Conservation (phyloP, 805 yeast species). For the Pichia nakasei region DNA sequence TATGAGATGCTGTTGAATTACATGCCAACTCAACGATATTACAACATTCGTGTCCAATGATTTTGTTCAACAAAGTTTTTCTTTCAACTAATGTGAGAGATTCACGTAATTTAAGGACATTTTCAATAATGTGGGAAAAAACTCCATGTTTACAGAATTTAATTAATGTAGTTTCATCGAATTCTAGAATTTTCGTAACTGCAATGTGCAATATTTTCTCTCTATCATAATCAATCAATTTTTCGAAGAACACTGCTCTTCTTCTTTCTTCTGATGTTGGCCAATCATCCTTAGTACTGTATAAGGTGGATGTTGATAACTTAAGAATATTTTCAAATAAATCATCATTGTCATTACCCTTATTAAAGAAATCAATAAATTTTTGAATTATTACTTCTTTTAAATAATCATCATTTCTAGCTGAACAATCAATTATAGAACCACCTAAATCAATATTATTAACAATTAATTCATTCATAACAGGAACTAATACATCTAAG, state of each 20-base stretch:
- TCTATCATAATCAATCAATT: conserved; percentile 56
- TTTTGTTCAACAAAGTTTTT: conserved; percentile 59
- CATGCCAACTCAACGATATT: conserved; percentile 54
- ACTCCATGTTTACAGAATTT: conserved; percentile 86
- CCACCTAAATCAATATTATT: conserved; percentile 66
- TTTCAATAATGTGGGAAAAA: conserved; percentile 81
- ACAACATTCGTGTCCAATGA: conserved; percentile 58
- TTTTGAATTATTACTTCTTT: conserved; percentile 49
- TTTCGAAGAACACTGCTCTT: conserved; percentile 65
- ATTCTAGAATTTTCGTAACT: conserved; percentile 49
- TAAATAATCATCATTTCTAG: conserved; percentile 45
- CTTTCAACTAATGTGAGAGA: conserved; percentile 38
- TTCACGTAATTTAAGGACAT: conserved; percentile 38
- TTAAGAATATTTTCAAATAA: conserved; percentile 62
- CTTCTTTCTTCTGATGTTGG: conserved; percentile 87
- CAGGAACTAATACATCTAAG: conserved; percentile 58
- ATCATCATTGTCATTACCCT: conserved; percentile 30
- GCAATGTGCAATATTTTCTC: conserved; percentile 46
- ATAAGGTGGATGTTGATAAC: conserved; percentile 62
- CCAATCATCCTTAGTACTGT: conserved; percentile 81
- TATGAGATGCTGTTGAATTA: conserved; percentile 86
- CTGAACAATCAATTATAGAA: conserved; percentile 58
- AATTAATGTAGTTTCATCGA: conserved; percentile 52
- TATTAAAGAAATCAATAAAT: conserved; percentile 35
- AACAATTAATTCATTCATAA: conserved; percentile 49